Percentiles rank a stretch among this genome's conserved stretches.
Evolutionary conservation across 2,329 filamentous ascomycete genomes (phyloP).

Genomic region (Colletotrichum aenigma): DNA sequence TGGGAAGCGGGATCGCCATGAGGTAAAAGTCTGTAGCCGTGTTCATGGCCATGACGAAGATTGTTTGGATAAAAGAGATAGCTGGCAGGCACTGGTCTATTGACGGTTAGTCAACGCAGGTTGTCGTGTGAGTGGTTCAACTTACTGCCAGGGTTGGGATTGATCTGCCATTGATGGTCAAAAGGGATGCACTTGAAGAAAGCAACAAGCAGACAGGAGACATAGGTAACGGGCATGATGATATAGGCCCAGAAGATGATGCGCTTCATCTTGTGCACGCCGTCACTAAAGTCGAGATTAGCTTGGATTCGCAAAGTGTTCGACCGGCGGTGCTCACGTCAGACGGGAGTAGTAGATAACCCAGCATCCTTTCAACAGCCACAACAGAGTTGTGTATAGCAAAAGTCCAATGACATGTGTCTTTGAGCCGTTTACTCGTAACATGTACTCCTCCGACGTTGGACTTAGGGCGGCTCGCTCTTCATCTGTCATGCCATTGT

Average conservation of each 20-base stretch:
- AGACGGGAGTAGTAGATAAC: conserved; percentile 56
- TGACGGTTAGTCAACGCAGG: background rate
- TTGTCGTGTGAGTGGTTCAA: fast-evolving
- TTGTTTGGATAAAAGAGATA: background rate
- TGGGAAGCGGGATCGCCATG: conserved; percentile 3
- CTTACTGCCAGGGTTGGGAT: conserved; percentile 32
- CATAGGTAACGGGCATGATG: conserved; percentile 1
- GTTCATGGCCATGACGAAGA: conserved; percentile 15
- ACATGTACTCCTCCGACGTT: conserved; percentile 25
- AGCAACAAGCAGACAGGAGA: conserved; percentile 33
- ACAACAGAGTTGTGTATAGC: conserved; percentile 53
- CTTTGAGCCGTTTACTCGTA: conserved; percentile 55
- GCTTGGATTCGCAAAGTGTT: background rate
- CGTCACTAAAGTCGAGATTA: background rate
- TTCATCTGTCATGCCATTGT: conserved; percentile 54
- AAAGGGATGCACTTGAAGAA: conserved; percentile 47
- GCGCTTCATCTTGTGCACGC: conserved; percentile 1
- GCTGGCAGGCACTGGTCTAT: background rate
- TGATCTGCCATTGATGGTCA: conserved; percentile 53
- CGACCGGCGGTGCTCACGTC: conserved; percentile 36
- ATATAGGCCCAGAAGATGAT: conserved; percentile 1
- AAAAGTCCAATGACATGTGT: conserved; percentile 56
- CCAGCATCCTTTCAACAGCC: conserved; percentile 57
- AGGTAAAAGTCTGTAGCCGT: conserved; percentile 8
- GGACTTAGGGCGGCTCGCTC: conserved; percentile 45